Conservation (phyloP, 768 basidiomycete genomes). For the Psilocybe azurescens region DNA sequence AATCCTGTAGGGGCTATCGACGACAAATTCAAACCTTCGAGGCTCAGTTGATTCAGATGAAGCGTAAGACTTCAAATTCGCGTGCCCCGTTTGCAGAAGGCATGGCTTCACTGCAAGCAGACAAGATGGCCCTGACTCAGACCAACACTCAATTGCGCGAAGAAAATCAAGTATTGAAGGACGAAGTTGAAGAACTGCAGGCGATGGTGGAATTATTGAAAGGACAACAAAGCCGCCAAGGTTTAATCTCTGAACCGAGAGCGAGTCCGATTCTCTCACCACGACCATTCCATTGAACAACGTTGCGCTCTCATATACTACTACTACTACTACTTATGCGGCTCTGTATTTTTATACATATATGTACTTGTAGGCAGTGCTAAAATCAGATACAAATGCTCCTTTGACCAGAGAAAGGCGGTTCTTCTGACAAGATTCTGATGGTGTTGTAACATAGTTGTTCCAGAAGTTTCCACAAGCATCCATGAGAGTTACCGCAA, state of each 20-base stretch:
- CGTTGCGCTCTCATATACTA: background rate
- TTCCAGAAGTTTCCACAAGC: constrained; percentile 50
- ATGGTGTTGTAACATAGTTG: constrained; percentile 22
- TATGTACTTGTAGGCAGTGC: background rate
- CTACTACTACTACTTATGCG: background rate
- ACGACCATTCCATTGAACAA: constrained; percentile 7
- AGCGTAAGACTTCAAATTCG: constrained; percentile 43
- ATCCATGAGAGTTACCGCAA: constrained; percentile 36
- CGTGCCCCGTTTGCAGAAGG: constrained; percentile 41
- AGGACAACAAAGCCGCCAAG: constrained; percentile 50
- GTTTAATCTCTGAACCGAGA: constrained; percentile 51
- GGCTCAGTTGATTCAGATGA: constrained; percentile 53
- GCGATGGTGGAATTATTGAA: constrained; percentile 75
- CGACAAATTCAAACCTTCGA: constrained; percentile 69
- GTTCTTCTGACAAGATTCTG: background rate
- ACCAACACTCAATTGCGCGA: constrained; percentile 44
- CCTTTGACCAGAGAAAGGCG: background rate
- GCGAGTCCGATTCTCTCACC: constrained; percentile 41
- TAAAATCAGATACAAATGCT: background rate
- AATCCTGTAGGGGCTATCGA: constrained; percentile 50
- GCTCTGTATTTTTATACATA: background rate
- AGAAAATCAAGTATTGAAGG: constrained; percentile 55
- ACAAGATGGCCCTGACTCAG: constrained; percentile 42
- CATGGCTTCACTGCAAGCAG: constrained; percentile 48
- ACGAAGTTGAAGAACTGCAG: constrained; percentile 62